Conservation (phyloP, 1,139 yeast genomes). For the Taiozyma sp. region DNA sequence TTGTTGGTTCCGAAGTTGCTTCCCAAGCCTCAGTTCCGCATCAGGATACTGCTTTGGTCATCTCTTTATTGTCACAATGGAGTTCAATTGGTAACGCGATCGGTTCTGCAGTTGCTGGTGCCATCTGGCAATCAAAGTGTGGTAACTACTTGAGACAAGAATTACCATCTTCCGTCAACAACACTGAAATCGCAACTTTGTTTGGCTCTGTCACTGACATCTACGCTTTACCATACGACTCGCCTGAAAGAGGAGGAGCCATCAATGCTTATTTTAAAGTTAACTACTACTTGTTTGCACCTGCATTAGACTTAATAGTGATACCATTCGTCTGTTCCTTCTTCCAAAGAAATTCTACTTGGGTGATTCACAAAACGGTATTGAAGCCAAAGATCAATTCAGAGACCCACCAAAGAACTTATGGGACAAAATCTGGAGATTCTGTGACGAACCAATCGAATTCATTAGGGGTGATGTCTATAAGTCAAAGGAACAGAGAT, state of each 20-base stretch:
- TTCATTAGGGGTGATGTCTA: neutral
- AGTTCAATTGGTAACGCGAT: conserved; percentile 39
- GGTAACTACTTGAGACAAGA: conserved; percentile 5
- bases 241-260: conserved; percentile 8
- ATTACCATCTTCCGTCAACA: conserved; percentile 4
- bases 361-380: conserved; percentile 10
- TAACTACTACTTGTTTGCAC: conserved; percentile 5
- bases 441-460: conserved; percentile 1
- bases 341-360: conserved; percentile 9
- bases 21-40: conserved; percentile 36
- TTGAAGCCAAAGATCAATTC: conserved; percentile 3
- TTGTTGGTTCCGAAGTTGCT: conserved; percentile 29
- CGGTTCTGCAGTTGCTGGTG: conserved; percentile 41
- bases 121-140: conserved; percentile 24
- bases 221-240: conserved; percentile 2
- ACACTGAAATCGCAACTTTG: neutral
- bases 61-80: conserved; percentile 35
- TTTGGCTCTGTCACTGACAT: conserved; percentile 3
- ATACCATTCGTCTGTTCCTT: conserved; percentile 7
- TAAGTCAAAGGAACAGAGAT: neutral
- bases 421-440: neutral
- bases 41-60: conserved; percentile 39
- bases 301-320: conserved; percentile 4
- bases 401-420: conserved; percentile 1
- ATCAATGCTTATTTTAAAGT: conserved; percentile 5